phyloP scores from a whole-genome alignment of 305 asterid species.

The Coffea humblotiana region DNA sequence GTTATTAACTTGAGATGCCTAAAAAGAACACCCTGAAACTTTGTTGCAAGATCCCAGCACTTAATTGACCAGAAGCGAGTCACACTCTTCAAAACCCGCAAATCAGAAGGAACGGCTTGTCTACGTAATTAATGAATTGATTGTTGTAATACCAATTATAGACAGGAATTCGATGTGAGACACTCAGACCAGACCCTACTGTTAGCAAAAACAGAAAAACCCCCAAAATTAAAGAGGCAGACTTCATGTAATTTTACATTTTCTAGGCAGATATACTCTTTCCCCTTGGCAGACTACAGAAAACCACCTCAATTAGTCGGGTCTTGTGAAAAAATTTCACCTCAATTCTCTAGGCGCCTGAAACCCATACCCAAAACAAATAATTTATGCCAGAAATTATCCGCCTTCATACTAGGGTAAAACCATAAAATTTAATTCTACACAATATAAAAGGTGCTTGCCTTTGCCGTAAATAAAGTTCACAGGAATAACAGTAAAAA shows the following conservation, averaged over 20 bases:
- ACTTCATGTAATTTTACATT: neutral
- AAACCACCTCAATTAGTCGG: neutral
- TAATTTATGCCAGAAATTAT: neutral
- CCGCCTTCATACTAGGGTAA: neutral
- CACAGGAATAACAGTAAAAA: neutral
- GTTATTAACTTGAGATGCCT: slow-evolving; percentile 5
- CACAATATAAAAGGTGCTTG: neutral
- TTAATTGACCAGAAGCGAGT: neutral
- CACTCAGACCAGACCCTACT: neutral
- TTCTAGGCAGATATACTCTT: neutral
- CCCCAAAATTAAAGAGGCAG: neutral
- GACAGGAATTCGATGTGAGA: neutral
- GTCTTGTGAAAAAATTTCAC: neutral
- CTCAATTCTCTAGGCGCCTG: neutral
- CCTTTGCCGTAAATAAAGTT: slow-evolving; percentile 3
- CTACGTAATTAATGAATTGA: neutral
- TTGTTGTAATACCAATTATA: neutral
- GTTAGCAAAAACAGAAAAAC: neutral
- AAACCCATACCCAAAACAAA: neutral
- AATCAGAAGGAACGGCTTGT: neutral
- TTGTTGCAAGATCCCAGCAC: neutral
- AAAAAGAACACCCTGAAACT: neutral
- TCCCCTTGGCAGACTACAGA: neutral
- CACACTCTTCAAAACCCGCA: neutral
- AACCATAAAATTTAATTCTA: neutral